Conservation (phyloP, 805 yeast genomes). For the Kuraishia cidri region DNA sequence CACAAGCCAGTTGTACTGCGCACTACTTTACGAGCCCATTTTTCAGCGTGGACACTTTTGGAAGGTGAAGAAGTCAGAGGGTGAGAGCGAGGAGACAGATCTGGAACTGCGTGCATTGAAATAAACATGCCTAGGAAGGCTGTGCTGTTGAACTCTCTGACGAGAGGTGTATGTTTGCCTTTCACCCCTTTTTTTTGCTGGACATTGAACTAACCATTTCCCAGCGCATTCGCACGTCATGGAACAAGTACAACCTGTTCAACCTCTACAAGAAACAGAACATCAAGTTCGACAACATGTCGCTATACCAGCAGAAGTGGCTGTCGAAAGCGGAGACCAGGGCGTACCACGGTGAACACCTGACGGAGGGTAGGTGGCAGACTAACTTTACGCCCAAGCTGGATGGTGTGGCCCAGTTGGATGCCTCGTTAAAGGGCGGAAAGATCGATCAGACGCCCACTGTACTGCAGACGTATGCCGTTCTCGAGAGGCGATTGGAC, state of each 20-base stretch:
- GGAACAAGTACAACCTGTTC: constrained; percentile 87
- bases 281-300: constrained; percentile 42
- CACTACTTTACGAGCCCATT: too few relatives aligned
- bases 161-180: constrained; percentile 39
- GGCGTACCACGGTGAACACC: constrained; percentile 91
- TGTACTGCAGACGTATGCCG: constrained; percentile 82
- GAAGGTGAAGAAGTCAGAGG: background rate
- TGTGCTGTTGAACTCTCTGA: constrained; percentile 42
- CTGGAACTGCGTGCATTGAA: background rate
- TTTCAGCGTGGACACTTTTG: background rate
- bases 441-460: constrained; percentile 62
- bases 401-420: constrained; percentile 83
- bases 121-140: constrained; percentile 52
- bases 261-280: constrained; percentile 72
- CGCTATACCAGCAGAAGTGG: constrained; percentile 92
- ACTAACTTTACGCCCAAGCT: constrained; percentile 59
- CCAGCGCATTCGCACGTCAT: constrained; percentile 69
- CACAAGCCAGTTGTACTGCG: too few relatives aligned
- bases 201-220: background rate
- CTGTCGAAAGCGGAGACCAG: constrained; percentile 84
- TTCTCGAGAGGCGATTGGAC: constrained; percentile 82
- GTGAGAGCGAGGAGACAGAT: background rate
- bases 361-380: constrained; percentile 80
- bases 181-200: background rate
- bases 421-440: constrained; percentile 63